phyloP scores from a whole-genome alignment of 2,329 filamentous ascomycete genomes.

The Alternaria triticina region DNA sequence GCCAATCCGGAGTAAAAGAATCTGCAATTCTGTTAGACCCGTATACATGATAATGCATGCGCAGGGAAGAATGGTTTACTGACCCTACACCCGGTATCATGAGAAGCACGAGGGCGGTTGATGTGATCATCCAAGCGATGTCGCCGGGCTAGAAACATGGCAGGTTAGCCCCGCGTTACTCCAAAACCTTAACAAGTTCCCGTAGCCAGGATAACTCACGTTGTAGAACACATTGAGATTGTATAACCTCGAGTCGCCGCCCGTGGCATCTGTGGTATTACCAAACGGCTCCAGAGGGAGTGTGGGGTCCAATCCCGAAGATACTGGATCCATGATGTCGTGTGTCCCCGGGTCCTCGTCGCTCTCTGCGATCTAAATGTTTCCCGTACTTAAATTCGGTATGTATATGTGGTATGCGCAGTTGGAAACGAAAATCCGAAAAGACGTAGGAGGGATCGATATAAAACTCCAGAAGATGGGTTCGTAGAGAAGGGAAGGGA shows the following conservation, averaged over 20 bases:
- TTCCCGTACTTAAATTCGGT: background rate
- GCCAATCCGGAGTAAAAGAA: slow-evolving; percentile 95
- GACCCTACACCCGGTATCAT: slow-evolving; percentile 91
- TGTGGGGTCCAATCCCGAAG: slow-evolving; percentile 37
- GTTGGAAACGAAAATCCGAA: background rate
- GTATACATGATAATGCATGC: background rate
- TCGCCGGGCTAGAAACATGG: slow-evolving; percentile 68
- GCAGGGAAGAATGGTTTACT: slow-evolving; percentile 13
- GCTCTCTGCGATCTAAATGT: background rate
- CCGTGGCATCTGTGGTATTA: slow-evolving; percentile 69
- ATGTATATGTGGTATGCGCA: background rate
- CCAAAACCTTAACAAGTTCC: slow-evolving; percentile 12
- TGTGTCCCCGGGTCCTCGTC: background rate
- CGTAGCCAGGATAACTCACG: slow-evolving; percentile 54
- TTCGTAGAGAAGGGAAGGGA: slow-evolving; percentile 28
- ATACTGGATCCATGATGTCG: slow-evolving; percentile 37
- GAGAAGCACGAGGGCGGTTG: slow-evolving; percentile 80
- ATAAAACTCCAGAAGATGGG: background rate
- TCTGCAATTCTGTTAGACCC: slow-evolving; percentile 48
- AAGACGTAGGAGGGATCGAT: background rate
- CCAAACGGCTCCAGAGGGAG: slow-evolving; percentile 41
- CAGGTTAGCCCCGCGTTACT: slow-evolving; percentile 32
- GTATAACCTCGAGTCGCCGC: slow-evolving; percentile 69
- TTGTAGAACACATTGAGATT: slow-evolving; percentile 88
- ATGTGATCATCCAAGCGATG: slow-evolving; percentile 80